phyloP scores from a whole-genome alignment of 352 stramenopile genomes.

The Elongisporangium undulatum region DNA sequence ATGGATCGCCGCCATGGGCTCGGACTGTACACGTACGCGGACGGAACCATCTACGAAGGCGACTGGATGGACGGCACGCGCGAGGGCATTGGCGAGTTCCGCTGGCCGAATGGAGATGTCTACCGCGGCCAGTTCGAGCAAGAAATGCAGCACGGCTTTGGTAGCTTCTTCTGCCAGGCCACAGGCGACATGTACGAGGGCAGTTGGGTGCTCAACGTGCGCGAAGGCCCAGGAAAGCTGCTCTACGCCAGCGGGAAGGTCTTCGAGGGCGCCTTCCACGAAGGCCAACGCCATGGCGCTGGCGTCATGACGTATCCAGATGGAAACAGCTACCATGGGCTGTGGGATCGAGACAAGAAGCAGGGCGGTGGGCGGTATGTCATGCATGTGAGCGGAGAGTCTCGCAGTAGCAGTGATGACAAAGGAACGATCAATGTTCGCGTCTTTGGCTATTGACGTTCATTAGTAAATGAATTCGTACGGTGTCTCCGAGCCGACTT shows the following conservation, averaged over 20 bases:
- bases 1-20: conserved; percentile 57
- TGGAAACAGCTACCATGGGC: conserved; percentile 79
- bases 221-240: conserved; percentile 70
- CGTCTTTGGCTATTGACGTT: conserved; percentile 37
- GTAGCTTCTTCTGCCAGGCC: conserved; percentile 52
- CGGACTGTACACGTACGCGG: conserved; percentile 54
- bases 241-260: conserved; percentile 73
- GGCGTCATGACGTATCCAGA: conserved; percentile 80
- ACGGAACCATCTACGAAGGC: conserved; percentile 59
- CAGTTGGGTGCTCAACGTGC: conserved; percentile 80
- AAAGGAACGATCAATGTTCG: conserved; percentile 18
- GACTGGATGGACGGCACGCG: conserved; percentile 63
- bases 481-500: conserved; percentile 51
- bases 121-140: conserved; percentile 79
- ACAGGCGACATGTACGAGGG: conserved; percentile 65
- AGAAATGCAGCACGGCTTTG: conserved; percentile 78
- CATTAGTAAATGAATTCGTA: conserved; percentile 66
- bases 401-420: neutral
- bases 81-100: conserved; percentile 74
- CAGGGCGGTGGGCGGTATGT: conserved; percentile 77
- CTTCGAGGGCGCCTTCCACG: conserved; percentile 83
- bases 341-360: conserved; percentile 86
- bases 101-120: conserved; percentile 81
- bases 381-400: conserved; percentile 21
- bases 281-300: conserved; percentile 66